Percentiles rank a stretch among this genome's conserved stretches.
These are phyloP conservation scores for Ceratobasidium theobromae DNA, from an alignment of 1,284 basidiomycete species.

Conservation along the genomic window DNA sequence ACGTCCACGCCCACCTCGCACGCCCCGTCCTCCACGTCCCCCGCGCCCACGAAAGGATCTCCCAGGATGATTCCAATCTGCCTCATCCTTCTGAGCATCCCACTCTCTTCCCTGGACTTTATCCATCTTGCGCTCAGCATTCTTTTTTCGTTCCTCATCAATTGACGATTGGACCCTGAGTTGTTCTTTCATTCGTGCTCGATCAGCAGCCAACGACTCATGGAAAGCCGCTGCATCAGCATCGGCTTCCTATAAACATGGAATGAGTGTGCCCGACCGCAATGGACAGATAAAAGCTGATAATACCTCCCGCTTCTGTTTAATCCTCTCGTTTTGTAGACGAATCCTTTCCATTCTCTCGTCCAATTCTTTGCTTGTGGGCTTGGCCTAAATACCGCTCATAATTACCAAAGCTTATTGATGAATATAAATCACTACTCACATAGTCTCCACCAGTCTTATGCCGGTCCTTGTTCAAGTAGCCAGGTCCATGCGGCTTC, in stretches of 20 bases:
- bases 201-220: conserved; percentile 55
- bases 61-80: conserved; percentile 43
- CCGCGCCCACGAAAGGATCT: conserved; percentile 2
- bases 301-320: conserved; percentile 65
- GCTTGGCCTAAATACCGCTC: conserved; percentile 69
- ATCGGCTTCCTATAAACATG: conserved; percentile 61
- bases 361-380: conserved; percentile 66
- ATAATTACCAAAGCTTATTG: neutral
- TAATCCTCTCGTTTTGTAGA: conserved; percentile 79
- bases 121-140: conserved; percentile 75
- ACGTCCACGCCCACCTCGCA: neutral
- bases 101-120: conserved; percentile 74
- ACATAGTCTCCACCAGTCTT: conserved; percentile 27
- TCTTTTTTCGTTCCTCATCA: conserved; percentile 61
- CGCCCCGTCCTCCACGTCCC: neutral
- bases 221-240: conserved; percentile 76
- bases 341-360: conserved; percentile 72
- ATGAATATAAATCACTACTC: neutral
- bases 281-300: conserved; percentile 33
- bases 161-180: conserved; percentile 53
- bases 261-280: conserved; percentile 11
- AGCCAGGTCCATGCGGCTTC: conserved; percentile 17
- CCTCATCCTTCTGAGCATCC: conserved; percentile 70
- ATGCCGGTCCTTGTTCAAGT: conserved; percentile 24
- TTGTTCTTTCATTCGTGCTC: neutral